Conservation (phyloP, 192 early-diverging fungal species). For the Pilaira anomala region DNA sequence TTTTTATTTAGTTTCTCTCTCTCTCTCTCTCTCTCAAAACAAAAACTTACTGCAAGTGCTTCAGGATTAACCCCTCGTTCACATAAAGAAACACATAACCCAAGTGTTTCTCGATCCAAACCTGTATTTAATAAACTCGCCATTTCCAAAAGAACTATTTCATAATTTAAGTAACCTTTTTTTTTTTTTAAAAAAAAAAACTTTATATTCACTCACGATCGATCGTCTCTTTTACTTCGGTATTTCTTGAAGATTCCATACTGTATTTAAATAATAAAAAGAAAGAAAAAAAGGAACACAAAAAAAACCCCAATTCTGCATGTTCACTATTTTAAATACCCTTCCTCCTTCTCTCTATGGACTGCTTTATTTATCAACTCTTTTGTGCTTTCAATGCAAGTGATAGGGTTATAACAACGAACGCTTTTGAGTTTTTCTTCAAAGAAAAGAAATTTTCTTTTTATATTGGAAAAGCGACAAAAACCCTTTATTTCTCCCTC, state of each 20-base stretch:
- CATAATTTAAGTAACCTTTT: neutral
- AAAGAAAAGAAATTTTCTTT: too few species aligned
- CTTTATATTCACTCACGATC: neutral
- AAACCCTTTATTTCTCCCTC: neutral
- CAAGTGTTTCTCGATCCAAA: constrained; percentile 68
- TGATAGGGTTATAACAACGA: too few species aligned
- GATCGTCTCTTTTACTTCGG: constrained; percentile 11
- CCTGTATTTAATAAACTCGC: constrained; percentile 69
- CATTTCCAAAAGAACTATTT: constrained; percentile 55
- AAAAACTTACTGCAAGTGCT: constrained; percentile 58
- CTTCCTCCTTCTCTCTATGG: too few species aligned
- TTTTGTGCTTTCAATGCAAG: too few species aligned
- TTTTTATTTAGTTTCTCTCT: neutral
- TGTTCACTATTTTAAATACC: too few species aligned
- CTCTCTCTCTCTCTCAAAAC: too few species aligned
- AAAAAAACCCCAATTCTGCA: too few species aligned
- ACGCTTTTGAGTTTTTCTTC: too few species aligned
- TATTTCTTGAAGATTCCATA: neutral
- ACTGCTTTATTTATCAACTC: too few species aligned
- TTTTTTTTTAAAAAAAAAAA: neutral
- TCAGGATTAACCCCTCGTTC: constrained; percentile 85
- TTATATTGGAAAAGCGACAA: too few species aligned
- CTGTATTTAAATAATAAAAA: neutral
- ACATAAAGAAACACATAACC: constrained; percentile 70
- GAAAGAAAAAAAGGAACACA: neutral